Evolutionary conservation across 495 filamentous ascomycete genomes (phyloP).

Genomic region (Neurospora terricola): DNA sequence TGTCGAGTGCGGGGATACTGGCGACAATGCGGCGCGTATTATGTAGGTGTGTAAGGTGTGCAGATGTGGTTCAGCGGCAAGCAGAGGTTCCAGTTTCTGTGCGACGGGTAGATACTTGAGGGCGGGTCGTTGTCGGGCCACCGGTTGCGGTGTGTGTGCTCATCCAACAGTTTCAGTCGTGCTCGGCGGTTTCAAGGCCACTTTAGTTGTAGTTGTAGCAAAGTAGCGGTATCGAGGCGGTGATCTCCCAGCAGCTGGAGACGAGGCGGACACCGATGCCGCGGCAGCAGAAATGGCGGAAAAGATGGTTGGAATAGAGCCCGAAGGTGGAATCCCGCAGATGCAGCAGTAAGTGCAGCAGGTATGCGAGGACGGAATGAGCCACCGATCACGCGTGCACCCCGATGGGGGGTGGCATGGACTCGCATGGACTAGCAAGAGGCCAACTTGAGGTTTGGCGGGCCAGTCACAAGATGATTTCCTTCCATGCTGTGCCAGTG

Average conservation of each 20-base stretch:
- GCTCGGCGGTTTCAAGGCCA: constrained; percentile 12
- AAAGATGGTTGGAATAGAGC: neutral
- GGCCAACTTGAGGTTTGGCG: constrained; percentile 8
- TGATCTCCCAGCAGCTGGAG: neutral
- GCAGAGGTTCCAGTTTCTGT: neutral
- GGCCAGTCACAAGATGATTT: constrained; percentile 15
- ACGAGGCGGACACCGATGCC: constrained; percentile 6
- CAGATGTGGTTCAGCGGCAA: constrained; percentile 1
- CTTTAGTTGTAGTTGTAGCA: constrained; percentile 11
- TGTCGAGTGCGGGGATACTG: constrained; percentile 6
- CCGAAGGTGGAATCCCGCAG: neutral
- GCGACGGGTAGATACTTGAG: neutral
- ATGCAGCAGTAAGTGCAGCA: constrained; percentile 1
- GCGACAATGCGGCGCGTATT: constrained; percentile 16
- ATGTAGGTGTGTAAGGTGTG: constrained; percentile 10
- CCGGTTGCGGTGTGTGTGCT: constrained; percentile 1
- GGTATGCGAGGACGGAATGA: constrained; percentile 4
- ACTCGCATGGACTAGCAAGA: neutral
- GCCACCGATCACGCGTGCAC: constrained; percentile 4
- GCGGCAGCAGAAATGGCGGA: constrained; percentile 7
- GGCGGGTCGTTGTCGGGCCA: neutral
- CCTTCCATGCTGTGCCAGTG: constrained; percentile 5
- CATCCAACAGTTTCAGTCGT: constrained; percentile 5
- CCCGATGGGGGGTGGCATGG: neutral
- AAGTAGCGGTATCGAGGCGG: constrained; percentile 8